These are phyloP conservation scores for Ceratocystis eucalypticola DNA, from an alignment of 2,329 filamentous ascomycete genomes.

Conservation along the genomic window DNA sequence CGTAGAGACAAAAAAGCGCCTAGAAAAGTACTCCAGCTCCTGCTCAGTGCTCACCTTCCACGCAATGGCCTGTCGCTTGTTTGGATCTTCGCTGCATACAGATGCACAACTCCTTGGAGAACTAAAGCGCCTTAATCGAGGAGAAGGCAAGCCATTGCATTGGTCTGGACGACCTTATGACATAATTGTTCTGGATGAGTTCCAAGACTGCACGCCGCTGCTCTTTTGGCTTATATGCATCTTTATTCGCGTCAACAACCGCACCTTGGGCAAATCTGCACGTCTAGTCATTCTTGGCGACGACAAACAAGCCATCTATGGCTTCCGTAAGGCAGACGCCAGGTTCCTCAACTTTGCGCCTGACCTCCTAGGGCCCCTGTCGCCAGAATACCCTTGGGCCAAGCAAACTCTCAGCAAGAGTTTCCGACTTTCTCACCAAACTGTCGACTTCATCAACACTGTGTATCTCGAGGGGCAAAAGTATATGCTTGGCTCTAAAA, in stretches of 20 bases:
- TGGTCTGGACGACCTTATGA: slow-evolving; percentile 24
- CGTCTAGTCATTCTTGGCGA: slow-evolving; percentile 25
- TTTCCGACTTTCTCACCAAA: slow-evolving; percentile 23
- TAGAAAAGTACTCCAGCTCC: slow-evolving; percentile 19
- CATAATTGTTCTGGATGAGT: slow-evolving; percentile 26
- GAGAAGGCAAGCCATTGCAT: slow-evolving; percentile 18
- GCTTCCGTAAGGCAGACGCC: slow-evolving; percentile 24
- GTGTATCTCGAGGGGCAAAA: slow-evolving; percentile 23
- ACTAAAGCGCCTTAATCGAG: slow-evolving; percentile 10
- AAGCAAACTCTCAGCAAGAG: slow-evolving; percentile 22
- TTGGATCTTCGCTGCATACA: slow-evolving; percentile 19
- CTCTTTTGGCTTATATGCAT: slow-evolving; percentile 23
- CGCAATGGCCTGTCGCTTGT: slow-evolving; percentile 22
- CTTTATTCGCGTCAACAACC: slow-evolving; percentile 23
- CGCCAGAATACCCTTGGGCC: slow-evolving; percentile 21
- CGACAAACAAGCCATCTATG: slow-evolving; percentile 25
- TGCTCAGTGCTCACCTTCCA: slow-evolving; percentile 24
- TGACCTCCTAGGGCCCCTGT: slow-evolving; percentile 21
- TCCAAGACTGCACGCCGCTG: slow-evolving; percentile 25
- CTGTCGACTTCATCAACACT: slow-evolving; percentile 24
- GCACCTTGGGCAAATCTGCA: slow-evolving; percentile 17
- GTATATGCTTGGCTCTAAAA: slow-evolving; percentile 25
- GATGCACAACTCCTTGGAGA: slow-evolving; percentile 20
- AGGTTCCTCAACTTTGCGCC: slow-evolving; percentile 24
- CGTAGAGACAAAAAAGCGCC: slow-evolving; percentile 22